These are phyloP conservation scores for Solanum megistacrolobum DNA, from an alignment of 257 asterid genomes.

Conservation along the genomic window DNA sequence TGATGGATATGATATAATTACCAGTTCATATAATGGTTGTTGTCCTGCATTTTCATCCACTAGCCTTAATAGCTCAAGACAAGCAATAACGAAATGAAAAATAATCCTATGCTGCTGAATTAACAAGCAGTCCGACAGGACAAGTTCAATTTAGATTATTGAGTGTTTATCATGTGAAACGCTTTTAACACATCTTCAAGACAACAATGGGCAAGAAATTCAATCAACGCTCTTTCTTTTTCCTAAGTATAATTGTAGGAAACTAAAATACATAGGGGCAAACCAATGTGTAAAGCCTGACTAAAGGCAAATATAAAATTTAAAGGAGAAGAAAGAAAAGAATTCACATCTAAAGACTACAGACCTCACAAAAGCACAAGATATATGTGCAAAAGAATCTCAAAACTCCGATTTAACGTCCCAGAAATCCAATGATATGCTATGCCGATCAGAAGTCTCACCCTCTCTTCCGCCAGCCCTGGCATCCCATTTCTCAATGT, in stretches of 20 bases:
- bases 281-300: conserved; percentile 26
- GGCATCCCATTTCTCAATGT: conserved; percentile 12
- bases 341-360: conserved; percentile 3
- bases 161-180: not conserved
- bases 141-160: not conserved
- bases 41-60: not conserved
- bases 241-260: not conserved
- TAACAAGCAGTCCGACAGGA: not conserved
- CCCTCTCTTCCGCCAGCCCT: conserved; percentile 45
- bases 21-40: not conserved
- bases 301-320: not conserved
- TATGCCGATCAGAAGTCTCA: conserved; percentile 15
- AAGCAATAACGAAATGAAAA: not conserved
- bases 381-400: conserved; percentile 51
- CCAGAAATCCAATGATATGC: conserved; percentile 13
- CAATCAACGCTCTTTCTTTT: not conserved
- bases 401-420: conserved; percentile 20
- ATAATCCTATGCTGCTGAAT: not conserved
- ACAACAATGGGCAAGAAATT: not conserved
- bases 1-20: not conserved
- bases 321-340: not conserved
- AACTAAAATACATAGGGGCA: conserved; percentile 22
- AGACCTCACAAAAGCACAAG: conserved; percentile 29
- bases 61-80: not conserved
- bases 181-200: not conserved